Evolutionary conservation across 2,329 filamentous ascomycete species (phyloP), one percentile per base, ranked within the genome.

Genomic region (Epichloe uncinata): DNA sequence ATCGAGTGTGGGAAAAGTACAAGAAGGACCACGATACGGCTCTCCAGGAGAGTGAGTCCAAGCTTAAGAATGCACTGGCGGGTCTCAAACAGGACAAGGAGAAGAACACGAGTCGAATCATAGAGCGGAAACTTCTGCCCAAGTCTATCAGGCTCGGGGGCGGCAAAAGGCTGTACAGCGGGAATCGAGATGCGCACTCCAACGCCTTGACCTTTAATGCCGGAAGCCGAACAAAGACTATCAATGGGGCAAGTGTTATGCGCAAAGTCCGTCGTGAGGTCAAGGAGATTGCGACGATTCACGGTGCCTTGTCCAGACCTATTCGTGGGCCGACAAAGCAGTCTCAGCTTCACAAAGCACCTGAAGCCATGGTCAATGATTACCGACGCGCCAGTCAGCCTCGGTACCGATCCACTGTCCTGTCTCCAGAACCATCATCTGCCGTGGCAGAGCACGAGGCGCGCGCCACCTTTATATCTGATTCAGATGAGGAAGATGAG

Each of bases 1-100:
- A 83, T 62, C 80, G 84, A 50, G 74, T 94, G 13, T 96, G 94
- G 68, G 71, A 75, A 55, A 79, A 81, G 54, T 82, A 90, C 60
- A 74, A 78, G 55, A 71, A 70, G 41, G 72, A 82, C 54, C 75
- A 81, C 37, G 70, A 78, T 35, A 68, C 73, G 47, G 72, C 78
- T 48, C 72, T 84, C 7, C 71, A 77, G 46, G 77, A 77, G 53
- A 81, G 83, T 55, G 74, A 79, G 51, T 74, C 73, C 52, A 72
- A 71, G 48, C 69, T 88, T 50, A 76, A 72, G 57, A 71, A 71
- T 44, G 74, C 77, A 41, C 68, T 84, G 43, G 72, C 74, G 13
- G 77, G 73, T 12, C 72, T 84, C 53, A 73, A 75, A 58, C 69
- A 78, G 51, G 69, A 79, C 53, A 78, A 79, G 55, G 72, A 75